phyloP scores from a whole-genome alignment of 768 basidiomycete species.

The Hysterangium stoloniferum region DNA sequence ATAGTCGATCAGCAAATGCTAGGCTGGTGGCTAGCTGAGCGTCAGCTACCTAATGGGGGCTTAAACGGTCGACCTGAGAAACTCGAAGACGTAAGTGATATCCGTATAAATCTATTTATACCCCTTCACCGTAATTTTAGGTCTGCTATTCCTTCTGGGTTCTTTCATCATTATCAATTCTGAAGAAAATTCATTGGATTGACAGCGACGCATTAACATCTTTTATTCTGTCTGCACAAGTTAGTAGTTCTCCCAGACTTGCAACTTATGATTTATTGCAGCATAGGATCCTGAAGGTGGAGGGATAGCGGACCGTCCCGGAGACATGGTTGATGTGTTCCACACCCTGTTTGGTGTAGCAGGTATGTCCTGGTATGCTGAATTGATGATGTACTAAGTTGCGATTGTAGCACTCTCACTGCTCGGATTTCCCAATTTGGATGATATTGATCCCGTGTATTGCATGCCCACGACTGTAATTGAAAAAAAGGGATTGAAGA shows the following conservation, averaged over 20 bases:
- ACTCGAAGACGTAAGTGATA: slow-evolving; percentile 74
- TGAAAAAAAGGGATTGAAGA: slow-evolving; percentile 59
- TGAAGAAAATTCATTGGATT: slow-evolving; percentile 82
- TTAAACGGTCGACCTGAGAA: slow-evolving; percentile 98
- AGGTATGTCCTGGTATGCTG: slow-evolving; percentile 32
- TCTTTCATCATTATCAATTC: slow-evolving; percentile 77
- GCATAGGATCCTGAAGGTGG: slow-evolving; percentile 78
- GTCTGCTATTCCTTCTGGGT: slow-evolving; percentile 99
- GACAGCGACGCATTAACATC: slow-evolving; percentile 64
- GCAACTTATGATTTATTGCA: background rate
- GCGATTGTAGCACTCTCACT: slow-evolving; percentile 86
- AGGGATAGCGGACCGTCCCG: slow-evolving; percentile 90
- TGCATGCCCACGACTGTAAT: slow-evolving; percentile 87
- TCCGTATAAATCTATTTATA: background rate
- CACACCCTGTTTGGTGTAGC: slow-evolving; percentile 92
- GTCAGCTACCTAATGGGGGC: slow-evolving; percentile 89
- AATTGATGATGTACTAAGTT: background rate
- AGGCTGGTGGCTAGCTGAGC: slow-evolving; percentile 89
- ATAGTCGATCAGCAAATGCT: slow-evolving; percentile 71
- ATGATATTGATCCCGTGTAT: slow-evolving; percentile 88
- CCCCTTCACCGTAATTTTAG: slow-evolving; percentile 31
- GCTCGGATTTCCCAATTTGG: slow-evolving; percentile 76
- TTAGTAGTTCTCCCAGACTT: slow-evolving; percentile 23
- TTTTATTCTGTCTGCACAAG: slow-evolving; percentile 89
- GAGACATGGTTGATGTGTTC: slow-evolving; percentile 95